Evolutionary conservation across 2,329 filamentous ascomycete species (phyloP), one percentile per base, ranked within the genome.

Genomic region (Ploettnerulaceae sp.): DNA sequence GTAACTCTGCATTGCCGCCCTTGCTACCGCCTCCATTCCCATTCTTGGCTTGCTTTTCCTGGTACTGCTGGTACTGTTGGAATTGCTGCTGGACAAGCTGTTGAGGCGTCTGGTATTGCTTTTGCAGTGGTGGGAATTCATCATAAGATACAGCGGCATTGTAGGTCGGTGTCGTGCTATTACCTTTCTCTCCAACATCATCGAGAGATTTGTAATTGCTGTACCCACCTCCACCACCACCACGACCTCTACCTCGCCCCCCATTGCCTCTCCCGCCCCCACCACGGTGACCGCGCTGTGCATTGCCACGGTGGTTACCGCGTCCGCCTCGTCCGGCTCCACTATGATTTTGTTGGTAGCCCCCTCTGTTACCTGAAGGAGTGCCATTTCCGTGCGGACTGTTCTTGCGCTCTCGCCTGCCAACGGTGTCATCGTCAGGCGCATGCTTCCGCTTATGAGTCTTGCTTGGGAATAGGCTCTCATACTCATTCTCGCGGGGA

Each of bases 151-250:
- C 60, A 7, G 56, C 58, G 11, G 57, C 56, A 26, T 61, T 59
- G 49, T 63, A 64, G 5, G 45, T 45, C 29, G 59, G 54, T 2
- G 55, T 49, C 3, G 66, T 61, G 7, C 65, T 64, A 36, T 67
- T 69, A 7, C 71, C 69, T 49, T 68, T 68, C 34, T 73, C 71
- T 37, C 69, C 61, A 21, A 81, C 71, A 56, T 88, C 84, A 61
- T 87, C 84, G 2, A 87, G 71, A 2, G 82, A 86, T 47, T 76
- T 74, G 62, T 88, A 87, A 34, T 71, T 69, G 51, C 73, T 70
- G 47, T 70, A 68, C 20, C 66, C 62, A 43, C 71, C 68, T 14
- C 69, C 65, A n/a, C 69, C 65, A 36, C 75, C 68, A 8, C 75
- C 71, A 36, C 75, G 64, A 4, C 69, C 67, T 14, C 54, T 58